A percentile compares a stretch with the other conserved stretches of the same genome.
phyloP scores from a whole-genome alignment of 208 protist genomes.

The Leishmania tarentolae region DNA sequence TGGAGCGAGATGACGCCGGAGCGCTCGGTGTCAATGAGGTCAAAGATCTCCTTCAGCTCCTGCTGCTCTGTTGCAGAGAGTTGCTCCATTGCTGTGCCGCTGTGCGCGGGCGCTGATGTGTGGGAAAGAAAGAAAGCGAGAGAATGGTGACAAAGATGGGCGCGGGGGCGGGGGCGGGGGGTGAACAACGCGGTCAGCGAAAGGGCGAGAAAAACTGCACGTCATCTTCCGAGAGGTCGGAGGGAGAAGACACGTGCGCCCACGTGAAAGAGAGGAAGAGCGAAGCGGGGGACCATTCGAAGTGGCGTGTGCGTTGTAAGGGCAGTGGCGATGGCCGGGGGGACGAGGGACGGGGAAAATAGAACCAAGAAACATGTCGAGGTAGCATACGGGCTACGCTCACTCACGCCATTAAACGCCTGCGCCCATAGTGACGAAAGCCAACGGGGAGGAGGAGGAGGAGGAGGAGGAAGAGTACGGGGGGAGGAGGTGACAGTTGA shows the following conservation, averaged over 20 bases:
- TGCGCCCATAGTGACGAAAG: not conserved
- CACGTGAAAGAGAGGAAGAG: not conserved
- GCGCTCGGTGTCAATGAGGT: conserved; percentile 87
- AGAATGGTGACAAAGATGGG: too few species aligned
- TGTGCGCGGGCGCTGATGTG: not conserved
- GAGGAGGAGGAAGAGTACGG: not conserved
- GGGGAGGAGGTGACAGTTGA: not conserved
- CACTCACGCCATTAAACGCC: not conserved
- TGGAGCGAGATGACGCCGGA: conserved; percentile 68
- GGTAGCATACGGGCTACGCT: not conserved
- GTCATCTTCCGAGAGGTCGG: not conserved
- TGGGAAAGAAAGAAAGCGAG: too few species aligned
- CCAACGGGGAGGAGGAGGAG: not conserved
- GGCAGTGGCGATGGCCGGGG: not conserved
- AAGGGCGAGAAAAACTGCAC: not conserved
- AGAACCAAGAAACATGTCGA: not conserved
- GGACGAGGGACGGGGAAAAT: not conserved
- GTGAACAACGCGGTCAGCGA: not conserved
- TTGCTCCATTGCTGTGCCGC: conserved; percentile 24
- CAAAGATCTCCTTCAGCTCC: conserved; percentile 94
- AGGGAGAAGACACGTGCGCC: not conserved
- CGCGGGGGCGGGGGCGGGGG: not conserved
- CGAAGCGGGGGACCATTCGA: not conserved
- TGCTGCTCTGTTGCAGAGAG: conserved; percentile 71
- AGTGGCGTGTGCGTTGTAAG: not conserved